Conservation (phyloP, 140 eudicot genomes). For the Senecio squalidus region DNA sequence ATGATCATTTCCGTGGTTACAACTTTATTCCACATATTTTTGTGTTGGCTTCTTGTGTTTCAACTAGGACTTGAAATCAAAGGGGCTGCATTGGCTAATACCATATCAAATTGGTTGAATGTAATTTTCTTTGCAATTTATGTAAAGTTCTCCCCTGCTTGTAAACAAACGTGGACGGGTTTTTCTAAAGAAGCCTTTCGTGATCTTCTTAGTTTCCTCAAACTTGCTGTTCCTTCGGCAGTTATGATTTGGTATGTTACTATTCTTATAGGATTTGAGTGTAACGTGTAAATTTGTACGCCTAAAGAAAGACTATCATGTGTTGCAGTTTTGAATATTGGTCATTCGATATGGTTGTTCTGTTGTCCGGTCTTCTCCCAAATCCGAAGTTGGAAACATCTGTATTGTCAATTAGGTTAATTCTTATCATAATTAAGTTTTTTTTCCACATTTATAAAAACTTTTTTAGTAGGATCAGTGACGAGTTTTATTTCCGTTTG, state of each 20-base stretch:
- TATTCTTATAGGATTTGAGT: neutral
- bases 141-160: conserved; percentile 50
- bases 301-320: neutral
- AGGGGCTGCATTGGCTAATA: conserved; percentile 80
- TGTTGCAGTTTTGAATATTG: conserved; percentile 68
- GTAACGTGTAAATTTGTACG: neutral
- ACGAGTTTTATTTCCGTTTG: neutral
- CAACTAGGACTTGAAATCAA: conserved; percentile 33
- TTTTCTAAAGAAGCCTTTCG: conserved; percentile 56
- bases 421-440: neutral
- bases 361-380: conserved; percentile 76
- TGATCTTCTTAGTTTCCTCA: conserved; percentile 44
- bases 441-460: neutral
- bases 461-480: neutral
- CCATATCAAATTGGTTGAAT: conserved; percentile 54
- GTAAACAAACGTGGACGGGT: conserved; percentile 60
- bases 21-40: conserved; percentile 42
- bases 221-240: conserved; percentile 72
- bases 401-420: conserved; percentile 62
- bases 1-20: conserved; percentile 50
- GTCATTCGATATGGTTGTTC: conserved; percentile 83
- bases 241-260: conserved; percentile 64
- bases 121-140: conserved; percentile 54
- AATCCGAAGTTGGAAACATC: conserved; percentile 77
- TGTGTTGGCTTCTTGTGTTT: conserved; percentile 64